A percentile compares a stretch with the other conserved stretches of the same genome.
phyloP scores from a whole-genome alignment of 208 protist species.

The Endotrypanum monterogeii region DNA sequence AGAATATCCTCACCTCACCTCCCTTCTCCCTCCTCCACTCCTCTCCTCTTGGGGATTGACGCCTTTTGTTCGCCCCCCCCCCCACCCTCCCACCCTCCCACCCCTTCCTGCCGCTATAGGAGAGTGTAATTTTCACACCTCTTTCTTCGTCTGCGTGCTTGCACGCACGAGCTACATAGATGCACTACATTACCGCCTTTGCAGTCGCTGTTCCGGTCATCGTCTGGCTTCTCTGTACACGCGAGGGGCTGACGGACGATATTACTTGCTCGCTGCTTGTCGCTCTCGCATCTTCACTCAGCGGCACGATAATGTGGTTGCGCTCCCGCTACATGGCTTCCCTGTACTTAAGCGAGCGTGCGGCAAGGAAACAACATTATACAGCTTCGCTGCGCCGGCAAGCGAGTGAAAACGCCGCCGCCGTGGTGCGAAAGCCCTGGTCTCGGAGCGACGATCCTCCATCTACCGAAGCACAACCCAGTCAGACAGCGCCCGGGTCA shows the following conservation, averaged over 20 bases:
- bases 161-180: neutral
- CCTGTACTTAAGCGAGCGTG: conserved; percentile 43
- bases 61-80: neutral
- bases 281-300: conserved; percentile 32
- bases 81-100: neutral
- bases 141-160: neutral
- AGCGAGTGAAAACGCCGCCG: neutral
- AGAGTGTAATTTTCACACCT: neutral
- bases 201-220: conserved; percentile 21
- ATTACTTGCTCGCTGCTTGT: conserved; percentile 32
- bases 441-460: neutral
- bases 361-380: conserved; percentile 18
- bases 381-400: conserved; percentile 4
- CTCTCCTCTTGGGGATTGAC: too few relatives aligned
- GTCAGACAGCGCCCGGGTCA: neutral
- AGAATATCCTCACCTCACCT: neutral
- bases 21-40: neutral
- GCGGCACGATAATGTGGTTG: conserved; percentile 48
- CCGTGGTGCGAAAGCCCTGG: neutral
- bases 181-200: conserved; percentile 10
- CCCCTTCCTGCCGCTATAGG: too few relatives aligned
- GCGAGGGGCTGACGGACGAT: conserved; percentile 7
- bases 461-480: neutral
- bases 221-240: conserved; percentile 7
- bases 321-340: conserved; percentile 47